A percentile compares a stretch with the other conserved stretches of the same genome.
These are phyloP conservation scores for Teunomyces cretensis DNA, from an alignment of 805 yeast genomes.

Conservation along the genomic window DNA sequence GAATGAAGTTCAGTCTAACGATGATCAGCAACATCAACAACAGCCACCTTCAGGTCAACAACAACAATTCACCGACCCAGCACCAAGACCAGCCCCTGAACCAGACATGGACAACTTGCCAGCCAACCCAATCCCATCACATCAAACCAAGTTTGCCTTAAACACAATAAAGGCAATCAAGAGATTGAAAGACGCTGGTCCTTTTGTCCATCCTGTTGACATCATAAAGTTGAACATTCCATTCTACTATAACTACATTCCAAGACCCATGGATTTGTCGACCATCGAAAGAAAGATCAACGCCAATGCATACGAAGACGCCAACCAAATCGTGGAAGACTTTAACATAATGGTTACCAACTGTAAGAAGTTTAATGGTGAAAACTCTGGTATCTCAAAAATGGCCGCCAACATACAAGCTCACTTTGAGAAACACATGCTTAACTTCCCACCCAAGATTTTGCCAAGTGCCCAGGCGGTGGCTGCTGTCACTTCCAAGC, in stretches of 20 bases:
- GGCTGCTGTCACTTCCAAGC: slow-evolving; percentile 22
- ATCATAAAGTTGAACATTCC: slow-evolving; percentile 86
- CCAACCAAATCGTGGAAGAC: slow-evolving; percentile 70
- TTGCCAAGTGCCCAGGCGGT: slow-evolving; percentile 12
- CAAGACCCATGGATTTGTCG: slow-evolving; percentile 89
- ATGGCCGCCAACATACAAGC: slow-evolving; percentile 93
- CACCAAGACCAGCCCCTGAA: slow-evolving; percentile 72
- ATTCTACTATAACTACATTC: slow-evolving; percentile 77
- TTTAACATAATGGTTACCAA: slow-evolving; percentile 82
- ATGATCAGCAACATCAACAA: neutral
- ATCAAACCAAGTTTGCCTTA: slow-evolving; percentile 77
- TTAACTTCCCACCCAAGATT: slow-evolving; percentile 77
- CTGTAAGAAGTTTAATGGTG: slow-evolving; percentile 84
- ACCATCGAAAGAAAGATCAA: slow-evolving; percentile 82
- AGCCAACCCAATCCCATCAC: slow-evolving; percentile 67
- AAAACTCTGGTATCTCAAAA: slow-evolving; percentile 74
- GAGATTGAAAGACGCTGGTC: slow-evolving; percentile 87
- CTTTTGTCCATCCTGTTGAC: slow-evolving; percentile 89
- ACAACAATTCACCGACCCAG: slow-evolving; percentile 45
- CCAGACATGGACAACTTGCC: slow-evolving; percentile 74
- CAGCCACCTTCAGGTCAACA: slow-evolving; percentile 10
- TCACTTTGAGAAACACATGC: slow-evolving; percentile 88
- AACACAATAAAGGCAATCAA: slow-evolving; percentile 84
- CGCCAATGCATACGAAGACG: slow-evolving; percentile 67
- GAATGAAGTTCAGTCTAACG: slow-evolving; percentile 8